phyloP scores from a whole-genome alignment of 108 stramenopile genomes.

The Pseudonitzschia multiseries region DNA sequence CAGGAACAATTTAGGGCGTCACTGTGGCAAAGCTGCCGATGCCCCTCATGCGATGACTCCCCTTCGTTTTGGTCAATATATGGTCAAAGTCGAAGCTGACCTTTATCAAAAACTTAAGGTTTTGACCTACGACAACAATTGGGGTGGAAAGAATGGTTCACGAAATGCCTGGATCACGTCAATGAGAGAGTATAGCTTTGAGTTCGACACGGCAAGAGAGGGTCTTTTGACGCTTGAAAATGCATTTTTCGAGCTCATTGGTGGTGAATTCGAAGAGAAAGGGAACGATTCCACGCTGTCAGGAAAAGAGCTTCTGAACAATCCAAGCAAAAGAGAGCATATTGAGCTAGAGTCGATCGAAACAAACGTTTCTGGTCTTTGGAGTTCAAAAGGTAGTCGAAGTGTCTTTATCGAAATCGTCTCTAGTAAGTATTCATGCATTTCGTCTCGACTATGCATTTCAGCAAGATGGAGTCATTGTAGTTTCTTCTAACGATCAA shows the following conservation, averaged over 20 bases:
- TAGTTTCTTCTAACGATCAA: slow-evolving; percentile 1
- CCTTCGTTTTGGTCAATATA: slow-evolving; percentile 61
- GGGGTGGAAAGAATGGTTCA: slow-evolving; percentile 83
- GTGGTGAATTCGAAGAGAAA: slow-evolving; percentile 43
- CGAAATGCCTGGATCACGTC: slow-evolving; percentile 79
- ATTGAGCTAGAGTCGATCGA: slow-evolving; percentile 85
- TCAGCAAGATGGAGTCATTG: background rate
- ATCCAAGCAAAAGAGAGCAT: slow-evolving; percentile 60
- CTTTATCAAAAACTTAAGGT: slow-evolving; percentile 75
- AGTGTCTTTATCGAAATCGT: slow-evolving; percentile 79
- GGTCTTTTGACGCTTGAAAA: slow-evolving; percentile 79
- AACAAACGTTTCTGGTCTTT: slow-evolving; percentile 59
- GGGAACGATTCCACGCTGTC: slow-evolving; percentile 14
- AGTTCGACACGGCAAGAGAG: slow-evolving; percentile 60
- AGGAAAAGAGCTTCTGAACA: slow-evolving; percentile 57
- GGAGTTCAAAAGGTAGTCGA: slow-evolving; percentile 69
- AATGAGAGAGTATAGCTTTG: slow-evolving; percentile 74
- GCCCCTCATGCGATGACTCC: slow-evolving; percentile 68
- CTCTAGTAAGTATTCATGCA: slow-evolving; percentile 15
- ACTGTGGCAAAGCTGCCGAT: slow-evolving; percentile 77
- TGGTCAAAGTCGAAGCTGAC: slow-evolving; percentile 81
- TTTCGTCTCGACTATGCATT: background rate
- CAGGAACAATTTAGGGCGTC: slow-evolving; percentile 69
- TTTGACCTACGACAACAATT: slow-evolving; percentile 67
- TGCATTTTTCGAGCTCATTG: slow-evolving; percentile 74